phyloP scores from a whole-genome alignment of 495 filamentous ascomycete species.

The Aspergillus campestris region DNA sequence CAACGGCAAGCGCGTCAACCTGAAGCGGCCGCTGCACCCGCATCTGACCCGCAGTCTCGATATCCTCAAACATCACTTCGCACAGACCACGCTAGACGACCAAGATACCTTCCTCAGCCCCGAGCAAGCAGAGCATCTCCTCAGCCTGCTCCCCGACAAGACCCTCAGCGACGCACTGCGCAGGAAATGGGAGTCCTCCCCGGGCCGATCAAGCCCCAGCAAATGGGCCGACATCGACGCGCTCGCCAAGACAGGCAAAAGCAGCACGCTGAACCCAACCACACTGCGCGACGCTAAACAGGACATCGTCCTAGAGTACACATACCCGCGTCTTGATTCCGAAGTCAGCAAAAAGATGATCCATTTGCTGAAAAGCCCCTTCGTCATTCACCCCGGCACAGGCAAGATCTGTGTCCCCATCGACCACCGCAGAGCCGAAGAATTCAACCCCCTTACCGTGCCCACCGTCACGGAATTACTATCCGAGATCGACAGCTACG shows the following conservation, averaged over 20 bases:
- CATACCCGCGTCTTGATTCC: conserved; percentile 93
- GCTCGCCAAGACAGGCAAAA: conserved; percentile 63
- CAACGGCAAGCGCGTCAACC: conserved; percentile 78
- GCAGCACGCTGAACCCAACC: conserved; percentile 53
- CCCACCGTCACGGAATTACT: conserved; percentile 78
- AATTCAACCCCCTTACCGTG: conserved; percentile 79
- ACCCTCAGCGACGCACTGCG: conserved; percentile 63
- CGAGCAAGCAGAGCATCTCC: conserved; percentile 62
- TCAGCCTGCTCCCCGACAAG: conserved; percentile 71
- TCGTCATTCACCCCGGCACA: conserved; percentile 92
- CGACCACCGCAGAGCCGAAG: conserved; percentile 56
- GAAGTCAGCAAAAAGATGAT: conserved; percentile 96
- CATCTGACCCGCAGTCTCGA: conserved; percentile 82
- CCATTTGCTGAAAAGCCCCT: conserved; percentile 92
- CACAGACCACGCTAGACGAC: conserved; percentile 63
- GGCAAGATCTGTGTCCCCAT: conserved; percentile 94
- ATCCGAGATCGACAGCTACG: conserved; percentile 73
- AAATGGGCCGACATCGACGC: conserved; percentile 95
- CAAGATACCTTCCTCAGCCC: conserved; percentile 77
- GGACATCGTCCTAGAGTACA: conserved; percentile 92
- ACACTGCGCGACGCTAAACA: conserved; percentile 81
- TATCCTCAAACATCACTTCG: conserved; percentile 71
- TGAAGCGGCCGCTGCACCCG: conserved; percentile 81
- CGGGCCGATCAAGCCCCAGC: conserved; percentile 58
- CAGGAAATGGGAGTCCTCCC: conserved; percentile 83